These are phyloP conservation scores for Emericellopsis atlantica DNA, from an alignment of 2,329 filamentous ascomycete species.

Conservation along the genomic window DNA sequence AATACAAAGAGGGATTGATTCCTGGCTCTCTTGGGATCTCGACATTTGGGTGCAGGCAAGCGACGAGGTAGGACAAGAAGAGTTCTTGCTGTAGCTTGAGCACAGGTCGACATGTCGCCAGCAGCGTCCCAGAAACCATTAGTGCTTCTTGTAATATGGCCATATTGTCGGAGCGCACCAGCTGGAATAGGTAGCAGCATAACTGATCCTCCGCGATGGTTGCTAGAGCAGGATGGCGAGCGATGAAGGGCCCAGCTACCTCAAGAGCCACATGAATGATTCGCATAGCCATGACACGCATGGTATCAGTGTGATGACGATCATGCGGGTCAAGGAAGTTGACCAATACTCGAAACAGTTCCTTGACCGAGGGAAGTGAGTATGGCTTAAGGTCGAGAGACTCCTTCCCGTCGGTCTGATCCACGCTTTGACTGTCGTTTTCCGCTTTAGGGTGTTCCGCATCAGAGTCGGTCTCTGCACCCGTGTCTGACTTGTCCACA, in stretches of 20 bases:
- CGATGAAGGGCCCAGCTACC: conserved; percentile 89
- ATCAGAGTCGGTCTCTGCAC: conserved; percentile 2
- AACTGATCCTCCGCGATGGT: conserved; percentile 83
- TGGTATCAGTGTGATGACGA: conserved; percentile 80
- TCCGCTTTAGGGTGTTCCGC: not conserved
- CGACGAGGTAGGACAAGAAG: conserved; percentile 86
- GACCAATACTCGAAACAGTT: conserved; percentile 86
- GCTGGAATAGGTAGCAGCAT: conserved; percentile 89
- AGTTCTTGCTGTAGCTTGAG: conserved; percentile 95
- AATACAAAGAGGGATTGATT: conserved; percentile 84
- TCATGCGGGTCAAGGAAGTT: conserved; percentile 91
- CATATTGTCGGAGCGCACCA: conserved; percentile 94
- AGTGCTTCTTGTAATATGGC: conserved; percentile 86
- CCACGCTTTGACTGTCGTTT: conserved; percentile 7
- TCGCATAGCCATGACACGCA: conserved; percentile 92
- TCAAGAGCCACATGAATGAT: conserved; percentile 97
- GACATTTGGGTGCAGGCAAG: conserved; percentile 85
- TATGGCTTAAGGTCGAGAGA: conserved; percentile 67
- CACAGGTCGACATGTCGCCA: conserved; percentile 81
- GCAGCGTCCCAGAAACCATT: conserved; percentile 77
- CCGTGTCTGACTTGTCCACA: conserved; percentile 2
- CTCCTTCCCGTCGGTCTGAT: conserved; percentile 26
- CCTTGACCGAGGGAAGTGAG: conserved; percentile 84
- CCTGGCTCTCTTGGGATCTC: conserved; percentile 84
- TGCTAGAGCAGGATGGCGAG: conserved; percentile 79